Percentiles rank a stretch among this genome's conserved stretches.
These are phyloP conservation scores for Exophiala sp. DNA, from an alignment of 2,329 filamentous ascomycete species.

Conservation along the genomic window DNA sequence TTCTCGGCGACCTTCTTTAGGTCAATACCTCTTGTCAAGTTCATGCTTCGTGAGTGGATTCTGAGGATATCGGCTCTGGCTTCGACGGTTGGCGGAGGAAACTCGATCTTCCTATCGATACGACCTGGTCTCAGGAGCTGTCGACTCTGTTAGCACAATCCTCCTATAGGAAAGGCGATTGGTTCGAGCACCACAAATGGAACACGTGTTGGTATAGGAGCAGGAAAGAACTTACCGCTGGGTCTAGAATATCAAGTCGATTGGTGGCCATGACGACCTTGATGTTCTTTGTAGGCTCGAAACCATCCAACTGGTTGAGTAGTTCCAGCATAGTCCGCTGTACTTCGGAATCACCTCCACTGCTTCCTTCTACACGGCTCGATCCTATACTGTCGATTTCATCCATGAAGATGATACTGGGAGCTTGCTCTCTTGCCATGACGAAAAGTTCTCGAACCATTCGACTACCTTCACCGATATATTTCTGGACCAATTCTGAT, in stretches of 20 bases:
- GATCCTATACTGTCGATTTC: constrained; percentile 99
- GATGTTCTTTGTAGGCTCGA: constrained; percentile 99
- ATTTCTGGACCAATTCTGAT: constrained; percentile 96
- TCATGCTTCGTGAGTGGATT: constrained; percentile 98
- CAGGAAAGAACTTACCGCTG: constrained; percentile 49
- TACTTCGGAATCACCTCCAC: constrained; percentile 93
- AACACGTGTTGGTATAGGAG: no score
- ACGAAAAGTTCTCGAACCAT: constrained; percentile 99
- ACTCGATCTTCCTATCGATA: constrained; percentile 98
- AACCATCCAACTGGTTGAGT: constrained; percentile 96
- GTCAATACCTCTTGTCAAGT: constrained; percentile 95
- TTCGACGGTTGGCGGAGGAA: constrained; percentile 94
- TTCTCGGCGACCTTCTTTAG: constrained; percentile 98
- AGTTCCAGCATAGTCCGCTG: constrained; percentile 98
- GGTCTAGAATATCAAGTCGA: constrained; percentile 93
- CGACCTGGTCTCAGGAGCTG: constrained; percentile 82
- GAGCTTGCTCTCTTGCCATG: constrained; percentile 97
- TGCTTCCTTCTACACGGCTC: constrained; percentile 91
- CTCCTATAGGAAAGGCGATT: no score
- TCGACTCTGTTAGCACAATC: not conserved
- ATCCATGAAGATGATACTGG: constrained; percentile 99
- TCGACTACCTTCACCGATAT: constrained; percentile 94
- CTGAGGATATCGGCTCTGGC: constrained; percentile 91
- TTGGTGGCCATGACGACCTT: constrained; percentile 99
- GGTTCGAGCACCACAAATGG: no score